Conservation (phyloP, 805 yeast genomes). For the Ogataea haglerorum region DNA sequence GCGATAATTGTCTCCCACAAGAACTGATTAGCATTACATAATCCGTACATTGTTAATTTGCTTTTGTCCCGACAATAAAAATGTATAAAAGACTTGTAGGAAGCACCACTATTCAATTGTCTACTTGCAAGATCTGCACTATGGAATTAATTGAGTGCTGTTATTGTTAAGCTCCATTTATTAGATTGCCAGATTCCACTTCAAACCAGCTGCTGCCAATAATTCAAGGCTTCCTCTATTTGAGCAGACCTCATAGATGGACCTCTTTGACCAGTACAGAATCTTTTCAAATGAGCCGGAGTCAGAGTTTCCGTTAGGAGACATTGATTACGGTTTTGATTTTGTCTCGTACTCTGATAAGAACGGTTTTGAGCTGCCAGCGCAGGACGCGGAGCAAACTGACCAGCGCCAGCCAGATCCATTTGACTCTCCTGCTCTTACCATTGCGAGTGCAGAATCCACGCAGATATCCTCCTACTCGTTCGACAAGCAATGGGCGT, state of each 20-base stretch:
- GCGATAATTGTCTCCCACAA: background rate
- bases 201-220: background rate
- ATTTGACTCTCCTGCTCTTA: conserved; percentile 1
- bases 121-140: background rate
- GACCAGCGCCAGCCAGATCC: background rate
- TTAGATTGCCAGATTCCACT: background rate
- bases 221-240: background rate
- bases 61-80: background rate
- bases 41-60: background rate
- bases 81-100: background rate
- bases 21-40: background rate
- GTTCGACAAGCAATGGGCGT: background rate
- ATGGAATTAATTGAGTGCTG: background rate
- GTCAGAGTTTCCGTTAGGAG: background rate
- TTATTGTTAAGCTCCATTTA: background rate
- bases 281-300: conserved; percentile 1
- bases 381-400: background rate
- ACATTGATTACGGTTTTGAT: background rate
- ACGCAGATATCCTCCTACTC: conserved; percentile 1
- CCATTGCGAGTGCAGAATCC: background rate
- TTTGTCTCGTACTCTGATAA: background rate
- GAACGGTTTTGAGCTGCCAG: background rate
- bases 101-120: background rate
- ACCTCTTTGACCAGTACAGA: conserved; percentile 2
- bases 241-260: background rate